Evolutionary conservation across 2,329 filamentous ascomycete genomes (phyloP), one percentile per base, ranked within the genome.

Genomic region (Parastagonospora nodorum): DNA sequence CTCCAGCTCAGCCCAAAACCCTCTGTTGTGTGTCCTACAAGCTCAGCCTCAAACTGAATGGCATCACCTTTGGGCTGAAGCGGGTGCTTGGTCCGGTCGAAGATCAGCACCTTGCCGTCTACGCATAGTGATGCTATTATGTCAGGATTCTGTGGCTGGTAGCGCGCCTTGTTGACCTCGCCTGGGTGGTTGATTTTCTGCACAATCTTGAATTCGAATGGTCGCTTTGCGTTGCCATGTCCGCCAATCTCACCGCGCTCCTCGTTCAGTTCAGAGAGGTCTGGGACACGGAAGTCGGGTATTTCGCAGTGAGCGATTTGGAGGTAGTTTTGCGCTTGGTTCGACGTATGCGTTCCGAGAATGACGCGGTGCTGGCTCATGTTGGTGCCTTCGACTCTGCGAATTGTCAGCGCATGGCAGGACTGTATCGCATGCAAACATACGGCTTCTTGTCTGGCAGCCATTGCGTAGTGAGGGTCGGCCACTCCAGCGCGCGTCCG

Each of bases 111-210:
- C 60, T 86, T 88, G 56, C 90, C 89, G 72, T 97, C 90, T 7
- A 90, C 85, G 58, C 90, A 92, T 76, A 97, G 87, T 0, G 94
- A 97, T 2, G 94, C 94, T 65, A 99, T 95, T 50, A 99, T 87
- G 67, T 99, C 92, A 5, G 93, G 92, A 69, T 99, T 99, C 73
- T 97, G 93, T 10, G 94, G 94, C 75, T 97, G 92, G 72, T 97
- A 97, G 61, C 94, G 88, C 12, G 94, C 95, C 79, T 97, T 99
- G 82, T 99, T 99, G 71, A 99, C 92, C 75, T 99, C 94, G 57
- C 90, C 90, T 12, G 92, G 92, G 72, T 99, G 94, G 72, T 96
- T 89, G 71, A 99, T 99, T 75, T 90, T 94, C 75, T 99, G 94
- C 44, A 94, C 88, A 66, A 99, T 89, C 59, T 89, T 88, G 80